Evolutionary conservation across 192 early-diverging fungal genomes (phyloP).

Genomic region (Obelidium mucronatum): DNA sequence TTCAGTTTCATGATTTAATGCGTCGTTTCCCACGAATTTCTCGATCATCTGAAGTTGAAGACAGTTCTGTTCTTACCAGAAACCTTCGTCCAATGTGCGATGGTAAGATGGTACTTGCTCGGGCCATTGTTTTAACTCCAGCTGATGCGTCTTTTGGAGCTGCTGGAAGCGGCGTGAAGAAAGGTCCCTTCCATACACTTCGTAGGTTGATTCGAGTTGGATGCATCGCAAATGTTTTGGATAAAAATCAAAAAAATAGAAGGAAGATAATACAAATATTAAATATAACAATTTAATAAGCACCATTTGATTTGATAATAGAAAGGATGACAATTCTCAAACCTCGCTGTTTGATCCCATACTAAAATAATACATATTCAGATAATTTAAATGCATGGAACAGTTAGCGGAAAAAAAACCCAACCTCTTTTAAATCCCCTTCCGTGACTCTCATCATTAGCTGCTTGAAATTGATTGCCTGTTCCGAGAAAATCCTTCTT

Average conservation of each 20-base stretch:
- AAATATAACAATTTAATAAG: too few species aligned
- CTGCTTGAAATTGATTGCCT: background rate
- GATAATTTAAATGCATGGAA: too few species aligned
- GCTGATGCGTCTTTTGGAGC: constrained; percentile 26
- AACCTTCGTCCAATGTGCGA: constrained; percentile 87
- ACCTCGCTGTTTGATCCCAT: background rate
- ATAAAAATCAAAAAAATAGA: too few species aligned
- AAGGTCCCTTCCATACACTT: constrained; percentile 58
- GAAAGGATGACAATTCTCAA: background rate
- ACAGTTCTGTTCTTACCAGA: too few species aligned
- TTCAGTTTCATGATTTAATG: too few species aligned
- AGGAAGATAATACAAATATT: too few species aligned
- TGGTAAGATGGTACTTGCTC: constrained; percentile 90
- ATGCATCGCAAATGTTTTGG: too few species aligned
- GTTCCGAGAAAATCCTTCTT: background rate
- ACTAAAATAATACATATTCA: background rate
- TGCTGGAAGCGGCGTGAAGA: constrained; percentile 48
- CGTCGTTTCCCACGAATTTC: too few species aligned
- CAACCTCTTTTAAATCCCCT: background rate
- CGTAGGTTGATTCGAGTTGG: constrained; percentile 16
- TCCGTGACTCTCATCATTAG: background rate
- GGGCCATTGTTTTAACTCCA: constrained; percentile 72
- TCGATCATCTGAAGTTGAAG: too few species aligned
- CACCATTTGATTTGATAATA: background rate
- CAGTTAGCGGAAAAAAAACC: background rate